Conservation (phyloP, 345 rosid genomes). For the Triadica sebifera region DNA sequence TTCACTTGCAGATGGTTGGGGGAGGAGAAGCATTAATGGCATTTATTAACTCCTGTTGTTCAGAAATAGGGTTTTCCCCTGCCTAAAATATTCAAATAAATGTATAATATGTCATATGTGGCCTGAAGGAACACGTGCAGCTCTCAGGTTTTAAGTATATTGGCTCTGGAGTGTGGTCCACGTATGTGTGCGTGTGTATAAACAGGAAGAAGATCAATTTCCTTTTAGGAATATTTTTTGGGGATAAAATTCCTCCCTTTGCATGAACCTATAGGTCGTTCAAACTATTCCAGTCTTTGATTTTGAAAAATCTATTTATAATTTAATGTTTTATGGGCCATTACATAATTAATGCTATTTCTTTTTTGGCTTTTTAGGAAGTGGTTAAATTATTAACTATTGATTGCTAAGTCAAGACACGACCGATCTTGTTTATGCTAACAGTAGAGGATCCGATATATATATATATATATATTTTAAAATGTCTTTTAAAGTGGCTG, state of each 20-base stretch:
- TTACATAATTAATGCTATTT: not conserved
- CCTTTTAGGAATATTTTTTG: not conserved
- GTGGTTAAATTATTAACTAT: too few species aligned
- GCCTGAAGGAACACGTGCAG: not conserved
- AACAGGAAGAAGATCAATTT: not conserved
- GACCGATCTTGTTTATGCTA: too few species aligned
- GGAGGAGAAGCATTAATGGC: slow-evolving; percentile 8
- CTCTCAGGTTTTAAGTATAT: not conserved
- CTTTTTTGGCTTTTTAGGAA: too few species aligned
- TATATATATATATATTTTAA: too few species aligned
- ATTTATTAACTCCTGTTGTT: not conserved
- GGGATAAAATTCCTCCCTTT: too few species aligned
- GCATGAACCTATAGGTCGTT: not conserved
- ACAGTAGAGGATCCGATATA: too few species aligned
- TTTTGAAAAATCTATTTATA: not conserved
- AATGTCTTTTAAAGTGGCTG: too few species aligned
- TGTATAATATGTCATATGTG: not conserved
- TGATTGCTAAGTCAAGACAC: too few species aligned
- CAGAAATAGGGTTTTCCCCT: not conserved
- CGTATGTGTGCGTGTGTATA: too few species aligned
- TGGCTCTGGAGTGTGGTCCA: too few species aligned
- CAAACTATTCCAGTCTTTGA: not conserved
- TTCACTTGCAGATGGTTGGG: not conserved
- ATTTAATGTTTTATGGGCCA: not conserved
- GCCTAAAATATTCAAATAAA: not conserved